A percentile compares a stretch with the other conserved stretches of the same genome.
Conservation (phyloP, 2,329 filamentous ascomycete species). For the Pseudonectria foliicola region DNA sequence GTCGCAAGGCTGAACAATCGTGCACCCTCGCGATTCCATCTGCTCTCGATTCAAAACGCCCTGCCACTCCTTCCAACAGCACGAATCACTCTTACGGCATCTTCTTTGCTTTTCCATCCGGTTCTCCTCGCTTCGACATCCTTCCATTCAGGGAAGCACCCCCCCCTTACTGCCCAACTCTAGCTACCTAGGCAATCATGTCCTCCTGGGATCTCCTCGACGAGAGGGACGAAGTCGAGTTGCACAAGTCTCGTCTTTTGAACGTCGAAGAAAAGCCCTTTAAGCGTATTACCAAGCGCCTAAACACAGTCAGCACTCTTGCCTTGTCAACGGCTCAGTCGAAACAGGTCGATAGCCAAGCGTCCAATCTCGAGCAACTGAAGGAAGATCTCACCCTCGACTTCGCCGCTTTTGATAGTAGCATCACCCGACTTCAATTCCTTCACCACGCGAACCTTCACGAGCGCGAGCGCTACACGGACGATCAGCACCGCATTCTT, state of each 20-base stretch:
- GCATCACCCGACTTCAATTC: conserved; percentile 81
- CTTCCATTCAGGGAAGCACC: too few relatives aligned
- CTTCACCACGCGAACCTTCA: conserved; percentile 73
- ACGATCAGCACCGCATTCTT: conserved; percentile 72
- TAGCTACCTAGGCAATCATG: too few relatives aligned
- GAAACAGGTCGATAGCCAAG: conserved; percentile 35
- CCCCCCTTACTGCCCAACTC: too few relatives aligned
- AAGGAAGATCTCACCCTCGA: conserved; percentile 81
- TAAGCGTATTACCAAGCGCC: conserved; percentile 76
- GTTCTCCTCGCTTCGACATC: too few relatives aligned
- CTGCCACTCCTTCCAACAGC: neutral
- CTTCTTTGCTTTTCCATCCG: too few relatives aligned
- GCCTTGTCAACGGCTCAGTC: conserved; percentile 19
- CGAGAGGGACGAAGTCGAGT: conserved; percentile 69
- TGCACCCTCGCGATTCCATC: conserved; percentile 2
- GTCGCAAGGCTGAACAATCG: conserved; percentile 16
- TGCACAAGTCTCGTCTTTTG: conserved; percentile 81
- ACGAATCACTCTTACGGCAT: neutral
- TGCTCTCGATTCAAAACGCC: too few relatives aligned
- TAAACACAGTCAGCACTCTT: conserved; percentile 62
- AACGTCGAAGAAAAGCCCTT: conserved; percentile 91
- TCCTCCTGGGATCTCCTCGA: conserved; percentile 60
- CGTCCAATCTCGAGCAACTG: conserved; percentile 55
- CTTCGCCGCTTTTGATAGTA: conserved; percentile 81
- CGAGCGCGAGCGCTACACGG: conserved; percentile 76